Evolutionary conservation across 2,329 filamentous ascomycete species (phyloP).

Genomic region (Monosporascus sp.): DNA sequence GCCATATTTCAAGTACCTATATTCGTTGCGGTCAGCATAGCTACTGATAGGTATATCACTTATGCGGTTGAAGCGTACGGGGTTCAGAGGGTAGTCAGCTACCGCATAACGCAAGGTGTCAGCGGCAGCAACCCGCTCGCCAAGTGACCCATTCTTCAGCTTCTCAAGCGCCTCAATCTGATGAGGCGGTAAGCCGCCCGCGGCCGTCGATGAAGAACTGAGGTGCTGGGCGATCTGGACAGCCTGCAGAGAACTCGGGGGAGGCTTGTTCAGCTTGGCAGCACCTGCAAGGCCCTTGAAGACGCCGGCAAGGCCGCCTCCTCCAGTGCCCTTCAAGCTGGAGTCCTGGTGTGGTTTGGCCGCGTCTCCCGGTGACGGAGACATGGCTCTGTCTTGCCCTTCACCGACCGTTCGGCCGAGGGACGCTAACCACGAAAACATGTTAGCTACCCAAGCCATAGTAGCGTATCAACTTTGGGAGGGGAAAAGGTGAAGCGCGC

Average conservation of each 20-base stretch:
- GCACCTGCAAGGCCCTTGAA: constrained; percentile 56
- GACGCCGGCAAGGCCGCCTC: constrained; percentile 51
- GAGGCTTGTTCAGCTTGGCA: constrained; percentile 46
- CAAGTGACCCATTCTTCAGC: constrained; percentile 45
- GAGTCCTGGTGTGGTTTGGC: constrained; percentile 46
- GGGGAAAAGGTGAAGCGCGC: background rate
- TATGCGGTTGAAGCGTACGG: constrained; percentile 22
- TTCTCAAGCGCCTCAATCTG: constrained; percentile 50
- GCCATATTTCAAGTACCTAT: constrained; percentile 55
- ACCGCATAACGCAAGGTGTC: constrained; percentile 51
- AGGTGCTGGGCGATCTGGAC: constrained; percentile 39
- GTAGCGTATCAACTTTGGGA: constrained; percentile 2
- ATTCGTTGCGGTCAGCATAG: constrained; percentile 1
- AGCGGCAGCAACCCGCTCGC: constrained; percentile 53
- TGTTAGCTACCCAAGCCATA: constrained; percentile 28
- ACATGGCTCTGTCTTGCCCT: constrained; percentile 45
- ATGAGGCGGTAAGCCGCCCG: constrained; percentile 42
- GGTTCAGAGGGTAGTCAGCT: constrained; percentile 52
- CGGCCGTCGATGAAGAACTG: constrained; percentile 33
- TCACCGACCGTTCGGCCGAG: constrained; percentile 36
- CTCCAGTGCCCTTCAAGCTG: constrained; percentile 49
- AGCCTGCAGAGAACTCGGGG: constrained; percentile 37
- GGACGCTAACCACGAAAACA: constrained; percentile 38
- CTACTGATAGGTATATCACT: background rate
- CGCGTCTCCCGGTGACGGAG: constrained; percentile 54